Evolutionary conservation across 2,329 filamentous ascomycete genomes (phyloP).

Genomic region (Ophiostoma perfectum): DNA sequence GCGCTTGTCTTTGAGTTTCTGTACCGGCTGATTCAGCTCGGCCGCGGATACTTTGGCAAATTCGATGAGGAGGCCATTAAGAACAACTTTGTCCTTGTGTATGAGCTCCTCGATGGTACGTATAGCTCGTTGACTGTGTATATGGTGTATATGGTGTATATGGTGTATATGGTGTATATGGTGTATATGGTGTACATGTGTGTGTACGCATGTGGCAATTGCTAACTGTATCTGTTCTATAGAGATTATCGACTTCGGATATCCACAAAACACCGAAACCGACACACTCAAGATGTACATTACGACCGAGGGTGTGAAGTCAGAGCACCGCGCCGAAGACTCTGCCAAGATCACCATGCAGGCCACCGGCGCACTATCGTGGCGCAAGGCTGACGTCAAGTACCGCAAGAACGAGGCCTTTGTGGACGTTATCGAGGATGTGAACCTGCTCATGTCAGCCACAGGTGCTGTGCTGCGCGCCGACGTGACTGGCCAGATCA

Average conservation of each 20-base stretch:
- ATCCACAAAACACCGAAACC: slow-evolving; percentile 97
- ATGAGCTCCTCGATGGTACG: slow-evolving; percentile 87
- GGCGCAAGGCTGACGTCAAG: slow-evolving; percentile 95
- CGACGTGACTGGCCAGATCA: slow-evolving; percentile 93
- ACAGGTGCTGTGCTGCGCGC: slow-evolving; percentile 90
- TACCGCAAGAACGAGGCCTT: slow-evolving; percentile 99
- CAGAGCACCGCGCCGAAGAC: slow-evolving; percentile 77
- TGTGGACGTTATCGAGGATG: slow-evolving; percentile 97
- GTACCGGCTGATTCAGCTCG: slow-evolving; percentile 83
- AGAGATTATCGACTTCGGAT: slow-evolving; percentile 99
- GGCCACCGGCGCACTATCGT: slow-evolving; percentile 91
- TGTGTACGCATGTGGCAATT: background rate
- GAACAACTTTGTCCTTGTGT: slow-evolving; percentile 99
- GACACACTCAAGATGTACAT: slow-evolving; percentile 99
- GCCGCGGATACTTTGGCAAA: slow-evolving; percentile 95
- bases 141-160: background rate
- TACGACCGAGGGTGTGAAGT: slow-evolving; percentile 97
- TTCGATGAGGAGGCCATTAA: slow-evolving; percentile 99
- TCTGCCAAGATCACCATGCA: slow-evolving; percentile 99
- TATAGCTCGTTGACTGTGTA: slow-evolving; percentile 15
- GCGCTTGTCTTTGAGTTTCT: slow-evolving; percentile 97
- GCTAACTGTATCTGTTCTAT: slow-evolving; percentile 20
- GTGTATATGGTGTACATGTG: background rate
- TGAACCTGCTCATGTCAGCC: slow-evolving; percentile 98
- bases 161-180: no score